A percentile compares a stretch with the other conserved stretches of the same genome.
These are phyloP conservation scores for Neurospora pannonica DNA, from an alignment of 495 filamentous ascomycete species.

Conservation along the genomic window DNA sequence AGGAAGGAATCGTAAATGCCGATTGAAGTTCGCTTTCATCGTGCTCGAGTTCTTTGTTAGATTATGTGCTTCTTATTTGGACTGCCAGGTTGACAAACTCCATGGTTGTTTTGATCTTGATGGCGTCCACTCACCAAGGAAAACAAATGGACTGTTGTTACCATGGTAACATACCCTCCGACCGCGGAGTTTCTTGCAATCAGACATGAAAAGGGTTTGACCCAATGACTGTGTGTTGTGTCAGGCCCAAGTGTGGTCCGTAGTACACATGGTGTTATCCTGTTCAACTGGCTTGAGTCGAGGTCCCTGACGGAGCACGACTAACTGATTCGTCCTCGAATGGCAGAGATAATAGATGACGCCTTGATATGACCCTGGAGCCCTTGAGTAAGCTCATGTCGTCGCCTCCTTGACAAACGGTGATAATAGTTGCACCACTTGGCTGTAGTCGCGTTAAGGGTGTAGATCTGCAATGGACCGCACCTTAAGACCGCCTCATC, in stretches of 20 bases:
- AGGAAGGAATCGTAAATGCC: not conserved
- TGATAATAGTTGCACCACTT: not conserved
- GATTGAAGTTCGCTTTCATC: not conserved
- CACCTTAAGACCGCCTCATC: not conserved
- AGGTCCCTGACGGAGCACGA: not conserved
- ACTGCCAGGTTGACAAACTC: not conserved
- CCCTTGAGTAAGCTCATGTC: not conserved
- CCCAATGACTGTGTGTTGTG: too few species aligned
- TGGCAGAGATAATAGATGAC: not conserved
- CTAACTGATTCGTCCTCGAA: not conserved
- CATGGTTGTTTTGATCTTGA: not conserved
- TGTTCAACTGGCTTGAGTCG: not conserved
- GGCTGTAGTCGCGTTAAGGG: not conserved
- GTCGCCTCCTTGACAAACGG: not conserved
- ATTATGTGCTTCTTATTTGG: not conserved
- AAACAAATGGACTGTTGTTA: not conserved
- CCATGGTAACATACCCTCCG: not conserved
- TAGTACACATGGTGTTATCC: not conserved
- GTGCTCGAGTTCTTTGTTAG: not conserved
- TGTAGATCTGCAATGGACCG: not conserved
- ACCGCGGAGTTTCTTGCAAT: not conserved
- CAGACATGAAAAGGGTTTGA: not conserved
- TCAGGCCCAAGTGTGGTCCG: not conserved
- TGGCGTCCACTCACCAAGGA: not conserved
- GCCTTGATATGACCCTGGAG: not conserved